These are phyloP conservation scores for Gaultheria prostrata DNA, from an alignment of 148 eudicot species.

Conservation along the genomic window DNA sequence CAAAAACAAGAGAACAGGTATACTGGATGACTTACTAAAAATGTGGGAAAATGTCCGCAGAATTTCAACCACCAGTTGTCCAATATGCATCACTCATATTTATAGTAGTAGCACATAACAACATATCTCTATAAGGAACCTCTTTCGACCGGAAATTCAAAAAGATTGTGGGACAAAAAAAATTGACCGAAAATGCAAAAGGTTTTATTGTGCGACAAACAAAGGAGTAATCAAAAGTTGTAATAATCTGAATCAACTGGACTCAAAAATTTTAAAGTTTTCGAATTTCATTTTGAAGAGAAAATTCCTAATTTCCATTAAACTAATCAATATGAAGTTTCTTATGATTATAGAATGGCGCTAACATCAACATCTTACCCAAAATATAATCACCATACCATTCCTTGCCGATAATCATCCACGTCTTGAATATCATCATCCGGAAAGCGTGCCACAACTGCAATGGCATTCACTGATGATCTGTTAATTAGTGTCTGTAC, in stretches of 20 bases:
- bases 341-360: background rate
- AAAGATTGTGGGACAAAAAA: background rate
- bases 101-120: background rate
- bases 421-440: constrained; percentile 69
- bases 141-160: too few species aligned
- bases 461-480: constrained; percentile 75
- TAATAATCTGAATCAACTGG: too few species aligned
- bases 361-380: background rate
- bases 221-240: too few species aligned
- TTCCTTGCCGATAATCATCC: constrained; percentile 80
- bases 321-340: too few species aligned
- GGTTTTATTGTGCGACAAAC: too few species aligned
- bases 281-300: too few species aligned
- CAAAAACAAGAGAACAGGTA: background rate
- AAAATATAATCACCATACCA: constrained; percentile 37
- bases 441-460: constrained; percentile 88
- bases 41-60: background rate
- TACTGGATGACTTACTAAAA: background rate
- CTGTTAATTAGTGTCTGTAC: constrained; percentile 50
- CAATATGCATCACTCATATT: background rate
- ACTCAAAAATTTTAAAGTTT: too few species aligned
- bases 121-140: background rate
- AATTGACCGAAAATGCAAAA: too few species aligned
- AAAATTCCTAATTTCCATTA: too few species aligned
- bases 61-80: background rate